These are phyloP conservation scores for Backusella tuberculispora DNA, from an alignment of 192 early-diverging fungal genomes.

Conservation along the genomic window DNA sequence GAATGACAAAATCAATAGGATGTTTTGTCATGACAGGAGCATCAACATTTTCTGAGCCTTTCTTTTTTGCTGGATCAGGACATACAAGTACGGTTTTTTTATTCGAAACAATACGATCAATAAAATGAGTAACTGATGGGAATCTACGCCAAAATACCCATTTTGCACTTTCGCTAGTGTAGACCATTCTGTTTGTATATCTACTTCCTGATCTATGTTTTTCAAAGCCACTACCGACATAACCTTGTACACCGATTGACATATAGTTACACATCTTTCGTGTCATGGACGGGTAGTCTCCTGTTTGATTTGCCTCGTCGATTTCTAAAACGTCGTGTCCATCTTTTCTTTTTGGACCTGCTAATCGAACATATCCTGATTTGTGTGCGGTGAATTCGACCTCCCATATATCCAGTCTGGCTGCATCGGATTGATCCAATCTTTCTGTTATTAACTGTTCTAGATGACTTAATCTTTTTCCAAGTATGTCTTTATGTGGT, in stretches of 20 bases:
- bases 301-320: background rate
- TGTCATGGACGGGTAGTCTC: constrained; percentile 24
- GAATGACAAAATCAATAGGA: constrained; percentile 74
- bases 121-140: constrained; percentile 62
- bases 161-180: constrained; percentile 62
- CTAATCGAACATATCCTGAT: constrained; percentile 64
- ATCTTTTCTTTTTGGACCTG: constrained; percentile 55
- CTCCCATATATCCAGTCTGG: constrained; percentile 74
- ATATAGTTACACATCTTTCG: constrained; percentile 74
- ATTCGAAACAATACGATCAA: constrained; percentile 55
- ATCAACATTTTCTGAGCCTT: background rate
- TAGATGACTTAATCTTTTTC: constrained; percentile 57
- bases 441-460: constrained; percentile 60
- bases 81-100: constrained; percentile 52
- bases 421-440: constrained; percentile 58
- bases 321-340: constrained; percentile 37
- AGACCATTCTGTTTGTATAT: constrained; percentile 65
- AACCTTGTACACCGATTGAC: constrained; percentile 73
- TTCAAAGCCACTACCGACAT: constrained; percentile 75
- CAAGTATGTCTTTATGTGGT: constrained; percentile 56
- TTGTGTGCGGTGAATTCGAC: constrained; percentile 61
- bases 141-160: constrained; percentile 66
- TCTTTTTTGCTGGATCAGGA: constrained; percentile 40
- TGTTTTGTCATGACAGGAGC: constrained; percentile 58
- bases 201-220: constrained; percentile 65